These are phyloP conservation scores for Cadophora gregata DNA, from an alignment of 2,329 filamentous ascomycete species.

Conservation along the genomic window DNA sequence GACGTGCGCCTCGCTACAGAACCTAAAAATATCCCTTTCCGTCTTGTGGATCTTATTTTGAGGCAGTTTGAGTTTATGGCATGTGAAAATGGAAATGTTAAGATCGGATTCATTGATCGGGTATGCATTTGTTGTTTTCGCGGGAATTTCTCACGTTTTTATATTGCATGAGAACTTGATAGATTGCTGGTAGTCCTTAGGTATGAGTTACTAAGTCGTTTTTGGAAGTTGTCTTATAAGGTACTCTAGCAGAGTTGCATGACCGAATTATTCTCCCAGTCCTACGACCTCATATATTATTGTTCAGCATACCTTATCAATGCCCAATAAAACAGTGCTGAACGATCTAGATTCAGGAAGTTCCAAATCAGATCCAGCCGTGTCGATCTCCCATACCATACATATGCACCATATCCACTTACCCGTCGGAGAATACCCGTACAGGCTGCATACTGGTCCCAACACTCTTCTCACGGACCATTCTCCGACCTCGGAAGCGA, in stretches of 20 bases:
- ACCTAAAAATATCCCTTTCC: not conserved
- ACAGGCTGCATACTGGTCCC: not conserved
- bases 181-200: too few relatives aligned
- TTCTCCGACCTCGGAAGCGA: too few relatives aligned
- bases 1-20: not conserved
- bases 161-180: too few relatives aligned
- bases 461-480: not conserved
- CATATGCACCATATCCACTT: not conserved
- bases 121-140: too few relatives aligned
- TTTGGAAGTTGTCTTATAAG: too few relatives aligned
- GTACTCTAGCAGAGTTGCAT: too few relatives aligned
- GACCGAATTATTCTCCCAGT: too few relatives aligned
- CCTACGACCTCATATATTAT: too few relatives aligned
- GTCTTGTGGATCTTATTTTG: not conserved
- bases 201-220: too few relatives aligned
- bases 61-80: not conserved
- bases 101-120: not conserved
- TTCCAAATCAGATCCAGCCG: not conserved
- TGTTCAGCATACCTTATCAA: too few relatives aligned
- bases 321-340: not conserved
- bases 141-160: too few relatives aligned
- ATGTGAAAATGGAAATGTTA: not conserved
- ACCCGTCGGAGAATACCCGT: conserved; percentile 9
- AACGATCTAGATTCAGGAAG: not conserved
- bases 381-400: not conserved